A percentile compares a stretch with the other conserved stretches of the same genome.
These are phyloP conservation scores for Onygena corvina DNA, from an alignment of 2,329 filamentous ascomycete species.

Conservation along the genomic window DNA sequence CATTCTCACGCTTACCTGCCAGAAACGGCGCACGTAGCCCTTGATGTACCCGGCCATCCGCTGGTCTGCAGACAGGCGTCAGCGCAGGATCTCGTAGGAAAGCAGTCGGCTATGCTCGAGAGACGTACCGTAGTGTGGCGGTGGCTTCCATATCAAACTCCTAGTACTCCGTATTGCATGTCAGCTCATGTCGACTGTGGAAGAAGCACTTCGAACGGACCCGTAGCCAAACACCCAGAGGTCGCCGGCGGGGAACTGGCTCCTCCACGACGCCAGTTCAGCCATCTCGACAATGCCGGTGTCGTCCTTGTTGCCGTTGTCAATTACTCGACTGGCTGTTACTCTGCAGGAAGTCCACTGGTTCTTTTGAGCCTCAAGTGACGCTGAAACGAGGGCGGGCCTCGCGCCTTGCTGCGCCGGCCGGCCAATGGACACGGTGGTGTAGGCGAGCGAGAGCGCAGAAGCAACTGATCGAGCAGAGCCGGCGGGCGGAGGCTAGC, in stretches of 20 bases:
- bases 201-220: slow-evolving; percentile 39
- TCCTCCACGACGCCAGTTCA: slow-evolving; percentile 30
- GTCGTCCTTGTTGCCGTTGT: too few species aligned
- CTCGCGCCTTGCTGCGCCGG: background rate
- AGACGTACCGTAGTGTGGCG: slow-evolving; percentile 74
- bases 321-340: too few species aligned
- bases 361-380: background rate
- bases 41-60: slow-evolving; percentile 80
- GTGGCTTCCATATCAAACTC: slow-evolving; percentile 96
- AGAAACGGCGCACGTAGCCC: slow-evolving; percentile 90
- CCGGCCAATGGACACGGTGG: background rate
- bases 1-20: slow-evolving; percentile 60
- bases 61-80: slow-evolving; percentile 48
- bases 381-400: background rate
- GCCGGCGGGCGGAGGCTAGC: background rate
- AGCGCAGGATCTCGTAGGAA: background rate
- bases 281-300: too few species aligned
- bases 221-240: slow-evolving; percentile 98
- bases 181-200: background rate
- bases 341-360: too few species aligned
- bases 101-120: background rate
- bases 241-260: slow-evolving; percentile 44
- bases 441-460: background rate
- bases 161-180: slow-evolving; percentile 34
- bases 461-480: background rate